phyloP scores from a whole-genome alignment of 2,329 filamentous ascomycete species.

The Colletotrichum sp. region DNA sequence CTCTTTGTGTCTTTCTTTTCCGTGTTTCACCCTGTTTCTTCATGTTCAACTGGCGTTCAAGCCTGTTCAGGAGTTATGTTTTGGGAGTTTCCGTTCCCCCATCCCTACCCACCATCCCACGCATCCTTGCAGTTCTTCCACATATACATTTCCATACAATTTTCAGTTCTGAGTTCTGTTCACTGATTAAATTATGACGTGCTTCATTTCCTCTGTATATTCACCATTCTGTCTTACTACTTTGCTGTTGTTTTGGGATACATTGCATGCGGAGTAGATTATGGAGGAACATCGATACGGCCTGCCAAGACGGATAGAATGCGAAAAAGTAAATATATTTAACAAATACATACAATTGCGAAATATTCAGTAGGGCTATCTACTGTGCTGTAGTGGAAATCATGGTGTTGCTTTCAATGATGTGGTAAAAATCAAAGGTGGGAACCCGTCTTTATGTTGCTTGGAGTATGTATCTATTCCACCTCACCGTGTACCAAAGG shows the following conservation, averaged over 20 bases:
- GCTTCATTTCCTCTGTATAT: fast-evolving
- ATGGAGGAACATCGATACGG: fast-evolving
- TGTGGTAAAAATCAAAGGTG: background rate
- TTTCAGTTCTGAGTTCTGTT: background rate
- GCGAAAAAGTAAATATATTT: background rate
- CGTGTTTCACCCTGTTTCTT: background rate
- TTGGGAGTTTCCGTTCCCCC: background rate
- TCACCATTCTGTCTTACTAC: background rate
- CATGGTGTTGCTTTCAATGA: background rate
- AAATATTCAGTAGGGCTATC: background rate
- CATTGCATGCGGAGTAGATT: background rate
- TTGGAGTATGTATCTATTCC: background rate
- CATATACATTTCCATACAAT: background rate
- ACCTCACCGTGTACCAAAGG: background rate
- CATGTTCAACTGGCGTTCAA: background rate
- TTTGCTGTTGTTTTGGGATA: background rate
- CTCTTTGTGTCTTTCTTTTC: background rate
- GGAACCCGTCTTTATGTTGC: background rate
- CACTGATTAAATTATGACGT: background rate
- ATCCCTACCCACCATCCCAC: fast-evolving
- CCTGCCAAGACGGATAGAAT: background rate
- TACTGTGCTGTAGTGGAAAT: background rate
- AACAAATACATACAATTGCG: background rate
- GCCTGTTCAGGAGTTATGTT: background rate
- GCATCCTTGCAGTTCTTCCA: background rate